A percentile compares a stretch with the other conserved stretches of the same genome.
phyloP scores from a whole-genome alignment of 805 yeast genomes.

The Starmerella floricola region DNA sequence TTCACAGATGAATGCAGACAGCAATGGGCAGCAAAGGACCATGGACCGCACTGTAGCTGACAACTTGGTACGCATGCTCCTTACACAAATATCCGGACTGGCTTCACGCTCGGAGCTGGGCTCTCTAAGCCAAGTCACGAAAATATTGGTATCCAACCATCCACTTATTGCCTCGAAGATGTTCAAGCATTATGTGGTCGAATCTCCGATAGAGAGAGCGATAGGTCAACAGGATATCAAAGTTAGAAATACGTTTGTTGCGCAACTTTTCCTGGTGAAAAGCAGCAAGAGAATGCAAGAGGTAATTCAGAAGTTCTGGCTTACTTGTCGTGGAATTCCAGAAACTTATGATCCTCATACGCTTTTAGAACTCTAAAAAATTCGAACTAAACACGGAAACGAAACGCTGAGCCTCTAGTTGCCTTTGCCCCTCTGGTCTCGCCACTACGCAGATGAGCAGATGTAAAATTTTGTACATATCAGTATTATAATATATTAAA shows the following conservation, averaged over 20 bases:
- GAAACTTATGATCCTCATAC: conserved; percentile 20
- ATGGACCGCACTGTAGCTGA: conserved; percentile 25
- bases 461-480: not conserved
- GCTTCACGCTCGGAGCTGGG: conserved; percentile 36
- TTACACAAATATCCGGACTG: conserved; percentile 33
- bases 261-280: conserved; percentile 25
- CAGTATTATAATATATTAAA: not conserved
- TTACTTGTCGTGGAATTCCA: conserved; percentile 26
- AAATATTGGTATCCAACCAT: conserved; percentile 26
- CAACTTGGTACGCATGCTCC: conserved; percentile 30
- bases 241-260: conserved; percentile 22
- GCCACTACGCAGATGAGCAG: not conserved
- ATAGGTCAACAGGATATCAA: conserved; percentile 14
- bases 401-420: too few species aligned
- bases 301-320: conserved; percentile 28
- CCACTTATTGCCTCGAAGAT: conserved; percentile 10
- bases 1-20: not conserved
- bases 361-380: too few species aligned
- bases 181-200: conserved; percentile 15
- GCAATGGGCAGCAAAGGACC: conserved; percentile 14
- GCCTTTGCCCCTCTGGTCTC: too few species aligned
- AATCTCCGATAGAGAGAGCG: conserved; percentile 12
- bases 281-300: conserved; percentile 25
- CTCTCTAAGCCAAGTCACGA: conserved; percentile 33
- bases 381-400: too few species aligned